Evolutionary conservation across 139 green algal species (phyloP), one percentile per base, ranked within the genome.

Genomic region (Choricystis sp.): DNA sequence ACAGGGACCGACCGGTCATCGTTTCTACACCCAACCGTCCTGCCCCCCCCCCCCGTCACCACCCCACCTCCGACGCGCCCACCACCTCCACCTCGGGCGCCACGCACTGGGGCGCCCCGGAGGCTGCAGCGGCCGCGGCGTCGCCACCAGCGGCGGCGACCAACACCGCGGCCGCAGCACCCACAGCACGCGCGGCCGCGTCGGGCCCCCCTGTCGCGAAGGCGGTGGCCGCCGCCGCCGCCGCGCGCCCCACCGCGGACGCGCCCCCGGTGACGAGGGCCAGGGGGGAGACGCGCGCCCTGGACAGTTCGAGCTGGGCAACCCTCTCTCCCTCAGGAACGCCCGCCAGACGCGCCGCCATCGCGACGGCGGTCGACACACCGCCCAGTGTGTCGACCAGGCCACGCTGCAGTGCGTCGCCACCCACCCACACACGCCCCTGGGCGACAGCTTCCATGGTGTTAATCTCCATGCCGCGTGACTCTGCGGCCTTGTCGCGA

Each of bases 321-420:
- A 85, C 70, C 31, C 58, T 31, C 63, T 85, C 76, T 1, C 70
- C 69, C 25, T 48, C 1, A 68, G 40, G 27, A 55, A 92, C 75
- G 27, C 67, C 79, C 21, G 90, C 88, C 22, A 74, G 69, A 61
- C 85, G 65, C 71, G 92, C 92, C 24, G 84, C 90, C 55, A 96
- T 64, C 2, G 70, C 71, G 3, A 97, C 29, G 1, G 90, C 89
- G 22, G 69, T 58, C 24, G 61, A 26, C 25, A 97, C 58, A 28
- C 90, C 90, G 3, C 90, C 90, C 59, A 96, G 56, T 1, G 72
- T 74, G 69, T 97, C 90, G 14, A 97, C 82, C 68, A 97, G 78
- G 5, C 88, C 76, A 22, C 69, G 29, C 49, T 81, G 26, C 19
- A 81, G 57, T 1, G 90, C 90, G 1, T 61, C 57, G 26, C 56